phyloP scores from a whole-genome alignment of 108 stramenopile genomes.

The Cyclostephanos invisitatus region DNA sequence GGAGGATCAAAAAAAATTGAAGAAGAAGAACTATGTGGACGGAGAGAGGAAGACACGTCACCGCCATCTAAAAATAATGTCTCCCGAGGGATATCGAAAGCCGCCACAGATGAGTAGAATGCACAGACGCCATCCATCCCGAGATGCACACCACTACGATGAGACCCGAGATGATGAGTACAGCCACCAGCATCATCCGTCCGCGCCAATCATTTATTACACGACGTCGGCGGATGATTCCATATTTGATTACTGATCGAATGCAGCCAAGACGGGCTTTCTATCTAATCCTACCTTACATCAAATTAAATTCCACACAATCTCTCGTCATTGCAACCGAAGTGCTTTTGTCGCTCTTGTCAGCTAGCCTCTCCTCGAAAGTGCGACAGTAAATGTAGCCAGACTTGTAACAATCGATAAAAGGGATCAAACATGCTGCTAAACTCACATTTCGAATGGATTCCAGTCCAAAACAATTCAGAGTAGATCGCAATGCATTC shows the following conservation, averaged over 20 bases:
- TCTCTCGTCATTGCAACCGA: no score
- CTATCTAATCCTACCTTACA: no score
- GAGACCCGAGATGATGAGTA: conserved; percentile 11
- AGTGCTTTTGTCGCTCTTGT: no score
- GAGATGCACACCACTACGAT: background rate
- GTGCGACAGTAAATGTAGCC: no score
- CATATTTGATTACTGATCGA: background rate
- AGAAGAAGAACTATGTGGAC: background rate
- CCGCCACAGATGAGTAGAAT: background rate
- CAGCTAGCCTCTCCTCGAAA: no score
- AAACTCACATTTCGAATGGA: no score
- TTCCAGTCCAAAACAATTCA: no score
- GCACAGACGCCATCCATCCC: background rate
- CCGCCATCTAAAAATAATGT: background rate
- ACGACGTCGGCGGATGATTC: background rate
- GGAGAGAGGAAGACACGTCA: background rate
- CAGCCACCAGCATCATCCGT: background rate
- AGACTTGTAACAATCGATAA: no score
- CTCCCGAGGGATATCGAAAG: background rate
- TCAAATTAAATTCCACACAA: no score
- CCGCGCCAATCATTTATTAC: background rate
- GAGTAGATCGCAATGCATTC: no score
- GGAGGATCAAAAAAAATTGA: background rate
- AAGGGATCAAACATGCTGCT: no score
- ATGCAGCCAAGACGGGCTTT: no score